A percentile compares a stretch with the other conserved stretches of the same genome.
Evolutionary conservation across 202 grass and related monocot genomes (phyloP).

Genomic region (Carex arenaria): DNA sequence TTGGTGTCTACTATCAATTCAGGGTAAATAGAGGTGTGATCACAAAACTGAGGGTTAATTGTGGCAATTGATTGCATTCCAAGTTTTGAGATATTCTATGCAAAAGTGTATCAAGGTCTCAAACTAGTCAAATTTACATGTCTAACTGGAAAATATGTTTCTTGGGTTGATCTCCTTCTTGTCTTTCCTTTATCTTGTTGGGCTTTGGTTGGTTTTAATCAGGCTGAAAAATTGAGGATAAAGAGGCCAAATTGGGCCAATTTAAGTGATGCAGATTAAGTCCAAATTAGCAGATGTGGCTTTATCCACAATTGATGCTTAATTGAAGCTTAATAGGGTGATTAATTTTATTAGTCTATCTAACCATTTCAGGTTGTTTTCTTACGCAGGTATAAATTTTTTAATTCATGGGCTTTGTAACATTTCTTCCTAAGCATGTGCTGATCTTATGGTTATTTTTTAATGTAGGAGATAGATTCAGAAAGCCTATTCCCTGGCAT

Average conservation of each 20-base stretch:
- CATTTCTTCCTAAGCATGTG: neutral
- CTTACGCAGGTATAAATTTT: neutral
- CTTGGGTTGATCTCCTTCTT: neutral
- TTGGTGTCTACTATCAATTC: neutral
- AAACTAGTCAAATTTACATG: neutral
- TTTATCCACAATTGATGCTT: neutral
- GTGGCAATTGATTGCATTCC: neutral
- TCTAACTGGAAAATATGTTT: neutral
- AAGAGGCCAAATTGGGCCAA: neutral
- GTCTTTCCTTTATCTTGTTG: neutral
- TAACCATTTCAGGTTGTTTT: neutral
- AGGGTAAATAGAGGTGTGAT: neutral
- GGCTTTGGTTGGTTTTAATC: neutral
- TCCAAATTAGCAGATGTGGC: neutral
- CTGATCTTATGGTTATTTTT: neutral
- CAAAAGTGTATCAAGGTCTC: neutral
- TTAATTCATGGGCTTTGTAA: neutral
- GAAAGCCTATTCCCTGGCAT: slow-evolving; percentile 48
- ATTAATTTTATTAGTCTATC: neutral
- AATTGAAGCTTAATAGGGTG: neutral
- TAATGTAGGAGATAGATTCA: slow-evolving; percentile 37
- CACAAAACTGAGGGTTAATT: neutral
- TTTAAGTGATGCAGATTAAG: neutral
- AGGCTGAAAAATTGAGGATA: neutral
- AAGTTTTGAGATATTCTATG: neutral